Percentiles rank a stretch among this genome's conserved stretches.
These are phyloP conservation scores for Ophiostoma sp. DNA, from an alignment of 2,329 filamentous ascomycete species.

Conservation along the genomic window DNA sequence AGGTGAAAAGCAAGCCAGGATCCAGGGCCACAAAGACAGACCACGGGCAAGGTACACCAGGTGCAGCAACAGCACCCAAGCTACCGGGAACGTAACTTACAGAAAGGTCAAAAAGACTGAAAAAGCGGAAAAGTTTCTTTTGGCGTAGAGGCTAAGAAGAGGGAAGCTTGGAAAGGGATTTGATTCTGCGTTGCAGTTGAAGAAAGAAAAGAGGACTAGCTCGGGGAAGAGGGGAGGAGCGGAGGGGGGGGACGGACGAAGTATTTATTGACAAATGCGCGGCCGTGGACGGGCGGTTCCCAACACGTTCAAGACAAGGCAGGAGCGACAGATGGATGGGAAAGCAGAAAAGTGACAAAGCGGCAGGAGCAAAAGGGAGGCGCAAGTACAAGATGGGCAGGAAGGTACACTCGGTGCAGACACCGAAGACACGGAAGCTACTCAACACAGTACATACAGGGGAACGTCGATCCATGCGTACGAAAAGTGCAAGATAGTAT, in stretches of 20 bases:
- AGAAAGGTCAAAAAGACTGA: background rate
- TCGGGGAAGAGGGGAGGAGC: conserved; percentile 7
- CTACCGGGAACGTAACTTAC: conserved; percentile 1
- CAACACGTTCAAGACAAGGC: background rate
- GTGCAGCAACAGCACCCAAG: background rate
- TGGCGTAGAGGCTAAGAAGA: background rate
- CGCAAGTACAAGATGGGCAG: background rate
- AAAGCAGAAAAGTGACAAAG: background rate
- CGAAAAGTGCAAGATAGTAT: conserved; percentile 3
- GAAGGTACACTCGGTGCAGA: conserved; percentile 14
- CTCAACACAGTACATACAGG: background rate
- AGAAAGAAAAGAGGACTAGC: conserved; percentile 12
- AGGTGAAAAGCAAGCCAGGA: background rate
- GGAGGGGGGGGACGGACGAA: conserved; percentile 18
- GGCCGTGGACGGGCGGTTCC: background rate
- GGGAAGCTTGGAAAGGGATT: conserved; percentile 9
- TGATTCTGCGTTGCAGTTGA: background rate
- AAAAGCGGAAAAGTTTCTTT: background rate
- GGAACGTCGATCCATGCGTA: conserved; percentile 4
- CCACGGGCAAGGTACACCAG: background rate
- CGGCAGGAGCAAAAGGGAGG: background rate
- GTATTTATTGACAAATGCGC: conserved; percentile 24
- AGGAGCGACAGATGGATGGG: conserved; percentile 7
- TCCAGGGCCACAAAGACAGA: background rate
- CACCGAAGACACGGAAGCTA: conserved; percentile 21